phyloP scores from a whole-genome alignment of 768 basidiomycete species.

The Pleurotus tuoliensis region DNA sequence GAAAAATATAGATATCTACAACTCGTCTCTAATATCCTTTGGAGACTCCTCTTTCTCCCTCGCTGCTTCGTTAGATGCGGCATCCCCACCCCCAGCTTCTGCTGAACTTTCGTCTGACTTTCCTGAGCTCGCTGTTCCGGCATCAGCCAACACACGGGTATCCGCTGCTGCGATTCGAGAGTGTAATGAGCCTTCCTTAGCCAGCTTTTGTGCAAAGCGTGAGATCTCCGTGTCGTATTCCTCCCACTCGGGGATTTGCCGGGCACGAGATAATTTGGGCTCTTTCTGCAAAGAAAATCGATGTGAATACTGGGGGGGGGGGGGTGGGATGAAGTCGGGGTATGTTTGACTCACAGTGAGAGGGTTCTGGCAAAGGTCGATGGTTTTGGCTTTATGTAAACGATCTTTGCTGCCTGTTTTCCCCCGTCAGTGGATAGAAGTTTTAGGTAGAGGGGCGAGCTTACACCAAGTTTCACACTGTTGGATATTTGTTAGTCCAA shows the following conservation, averaged over 20 bases:
- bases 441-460: conserved; percentile 19
- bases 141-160: conserved; percentile 62
- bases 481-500: background rate
- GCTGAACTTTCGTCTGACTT: background rate
- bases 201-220: conserved; percentile 68
- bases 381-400: conserved; percentile 78
- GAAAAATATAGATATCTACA: conserved; percentile 11
- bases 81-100: background rate
- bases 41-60: conserved; percentile 6
- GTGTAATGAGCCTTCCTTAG: conserved; percentile 64
- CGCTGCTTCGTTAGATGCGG: background rate
- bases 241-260: conserved; percentile 98
- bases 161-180: conserved; percentile 67
- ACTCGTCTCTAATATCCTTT: conserved; percentile 11
- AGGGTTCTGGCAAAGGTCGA: conserved; percentile 96
- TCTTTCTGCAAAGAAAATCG: conserved; percentile 68
- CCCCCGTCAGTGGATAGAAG: background rate
- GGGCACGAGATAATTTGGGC: conserved; percentile 88
- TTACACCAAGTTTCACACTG: conserved; percentile 99
- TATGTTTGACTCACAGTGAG: conserved; percentile 61
- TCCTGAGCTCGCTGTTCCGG: conserved; percentile 16
- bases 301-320: background rate
- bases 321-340: background rate
- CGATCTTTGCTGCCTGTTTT: conserved; percentile 75
- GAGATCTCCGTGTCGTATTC: conserved; percentile 91